phyloP scores from a whole-genome alignment of 208 protist species.

The Histomonas meleagridis region DNA sequence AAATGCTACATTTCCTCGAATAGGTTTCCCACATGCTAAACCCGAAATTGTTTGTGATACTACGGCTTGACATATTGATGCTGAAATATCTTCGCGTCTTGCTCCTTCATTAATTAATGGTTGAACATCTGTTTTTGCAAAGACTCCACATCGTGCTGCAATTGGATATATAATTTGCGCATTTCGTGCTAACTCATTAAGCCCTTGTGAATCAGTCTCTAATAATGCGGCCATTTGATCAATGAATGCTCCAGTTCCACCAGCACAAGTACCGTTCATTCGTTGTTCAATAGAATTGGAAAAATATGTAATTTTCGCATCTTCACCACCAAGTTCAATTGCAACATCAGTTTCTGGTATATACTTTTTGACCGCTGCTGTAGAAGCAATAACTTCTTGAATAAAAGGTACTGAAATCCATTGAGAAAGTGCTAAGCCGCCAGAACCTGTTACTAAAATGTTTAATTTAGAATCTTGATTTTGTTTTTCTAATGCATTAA shows the following conservation, averaged over 20 bases:
- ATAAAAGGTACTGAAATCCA: background rate
- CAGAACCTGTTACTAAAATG: background rate
- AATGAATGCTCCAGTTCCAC: background rate
- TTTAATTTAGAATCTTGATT: background rate
- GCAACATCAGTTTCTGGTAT: background rate
- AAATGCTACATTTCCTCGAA: background rate
- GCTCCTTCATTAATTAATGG: background rate
- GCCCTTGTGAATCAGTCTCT: background rate
- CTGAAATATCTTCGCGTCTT: background rate
- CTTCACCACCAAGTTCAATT: background rate
- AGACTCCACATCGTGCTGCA: background rate
- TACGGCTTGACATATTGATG: background rate
- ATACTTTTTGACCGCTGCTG: background rate
- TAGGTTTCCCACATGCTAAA: background rate
- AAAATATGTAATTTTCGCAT: conserved; percentile 11
- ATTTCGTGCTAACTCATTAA: background rate
- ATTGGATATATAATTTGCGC: background rate
- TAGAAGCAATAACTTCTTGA: background rate
- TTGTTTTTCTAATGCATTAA: background rate
- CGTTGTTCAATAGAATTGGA: background rate
- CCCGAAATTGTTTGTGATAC: background rate
- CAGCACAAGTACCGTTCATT: background rate
- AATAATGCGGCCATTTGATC: background rate
- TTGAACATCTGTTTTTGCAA: background rate
- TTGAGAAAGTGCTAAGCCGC: background rate